phyloP scores from a whole-genome alignment of 2,329 filamentous ascomycete genomes.

The Fusarium sp. region DNA sequence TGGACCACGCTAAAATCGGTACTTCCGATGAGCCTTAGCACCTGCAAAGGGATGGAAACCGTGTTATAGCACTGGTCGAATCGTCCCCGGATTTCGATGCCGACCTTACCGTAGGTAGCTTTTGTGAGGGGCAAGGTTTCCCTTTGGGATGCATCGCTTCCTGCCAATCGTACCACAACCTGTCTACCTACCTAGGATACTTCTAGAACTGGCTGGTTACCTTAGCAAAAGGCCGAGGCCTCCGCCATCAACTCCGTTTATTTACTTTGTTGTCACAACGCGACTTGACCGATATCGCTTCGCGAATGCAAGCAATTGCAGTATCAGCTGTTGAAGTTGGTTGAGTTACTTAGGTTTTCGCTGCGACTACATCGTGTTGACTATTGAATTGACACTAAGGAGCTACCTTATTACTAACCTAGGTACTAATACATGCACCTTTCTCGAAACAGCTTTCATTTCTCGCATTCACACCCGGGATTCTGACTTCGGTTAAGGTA shows the following conservation, averaged over 20 bases:
- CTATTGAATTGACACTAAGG: too few species aligned
- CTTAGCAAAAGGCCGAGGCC: slow-evolving; percentile 14
- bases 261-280: background rate
- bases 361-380: too few species aligned
- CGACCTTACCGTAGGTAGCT: background rate
- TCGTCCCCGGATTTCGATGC: slow-evolving; percentile 32
- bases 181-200: background rate
- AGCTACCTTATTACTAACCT: too few species aligned
- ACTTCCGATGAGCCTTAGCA: too few species aligned
- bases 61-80: slow-evolving; percentile 16
- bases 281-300: background rate
- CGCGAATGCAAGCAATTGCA: background rate
- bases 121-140: slow-evolving; percentile 2
- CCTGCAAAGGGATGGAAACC: too few species aligned
- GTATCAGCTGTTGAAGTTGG: too few species aligned
- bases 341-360: too few species aligned
- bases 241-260: slow-evolving; percentile 13
- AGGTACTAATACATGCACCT: too few species aligned
- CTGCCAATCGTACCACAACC: slow-evolving; percentile 26
- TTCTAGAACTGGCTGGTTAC: slow-evolving; percentile 16
- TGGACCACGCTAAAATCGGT: too few species aligned
- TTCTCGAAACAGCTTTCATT: too few species aligned
- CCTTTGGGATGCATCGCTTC: slow-evolving; percentile 21
- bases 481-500: too few species aligned
- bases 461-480: too few species aligned